phyloP scores from a whole-genome alignment of 805 yeast species.

The Schwanniomyces pseudopolymorphus region DNA sequence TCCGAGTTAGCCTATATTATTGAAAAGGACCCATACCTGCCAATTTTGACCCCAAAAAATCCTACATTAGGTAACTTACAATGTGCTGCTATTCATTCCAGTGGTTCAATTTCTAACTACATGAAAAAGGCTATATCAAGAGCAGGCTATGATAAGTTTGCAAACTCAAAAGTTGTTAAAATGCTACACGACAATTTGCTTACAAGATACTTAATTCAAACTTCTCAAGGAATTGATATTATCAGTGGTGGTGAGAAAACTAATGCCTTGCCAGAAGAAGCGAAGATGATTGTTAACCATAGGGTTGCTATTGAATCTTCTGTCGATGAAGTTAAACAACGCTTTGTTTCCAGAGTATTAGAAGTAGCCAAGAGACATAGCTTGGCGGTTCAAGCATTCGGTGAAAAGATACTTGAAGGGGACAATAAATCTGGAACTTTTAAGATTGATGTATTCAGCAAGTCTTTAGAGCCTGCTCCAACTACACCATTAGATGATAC shows the following conservation, averaged over 20 bases:
- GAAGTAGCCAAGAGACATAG: conserved; percentile 26
- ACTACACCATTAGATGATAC: conserved; percentile 41
- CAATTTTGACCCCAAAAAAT: conserved; percentile 49
- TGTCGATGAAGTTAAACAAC: conserved; percentile 19
- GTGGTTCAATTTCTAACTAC: conserved; percentile 19
- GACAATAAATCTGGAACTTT: conserved; percentile 16
- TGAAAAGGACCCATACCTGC: conserved; percentile 56
- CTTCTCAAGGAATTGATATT: conserved; percentile 36
- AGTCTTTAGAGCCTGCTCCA: conserved; percentile 45
- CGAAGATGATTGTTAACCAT: conserved; percentile 30
- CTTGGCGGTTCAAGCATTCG: conserved; percentile 23
- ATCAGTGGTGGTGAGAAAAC: conserved; percentile 38
- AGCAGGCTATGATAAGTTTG: conserved; percentile 33
- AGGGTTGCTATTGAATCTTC: conserved; percentile 32
- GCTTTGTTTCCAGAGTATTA: conserved; percentile 20
- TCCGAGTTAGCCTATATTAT: conserved; percentile 55
- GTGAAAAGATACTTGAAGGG: conserved; percentile 12
- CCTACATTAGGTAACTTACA: conserved; percentile 60
- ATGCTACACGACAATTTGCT: conserved; percentile 13
- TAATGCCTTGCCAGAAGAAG: conserved; percentile 40
- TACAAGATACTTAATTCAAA: conserved; percentile 26
- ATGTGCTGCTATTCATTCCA: conserved; percentile 58
- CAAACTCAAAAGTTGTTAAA: conserved; percentile 23
- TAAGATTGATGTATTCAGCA: conserved; percentile 7
- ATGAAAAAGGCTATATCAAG: conserved; percentile 31